Base-by-base conservation (phyloP, 148 eudicot species). In the Rhododendron kiyosumense region DNA sequence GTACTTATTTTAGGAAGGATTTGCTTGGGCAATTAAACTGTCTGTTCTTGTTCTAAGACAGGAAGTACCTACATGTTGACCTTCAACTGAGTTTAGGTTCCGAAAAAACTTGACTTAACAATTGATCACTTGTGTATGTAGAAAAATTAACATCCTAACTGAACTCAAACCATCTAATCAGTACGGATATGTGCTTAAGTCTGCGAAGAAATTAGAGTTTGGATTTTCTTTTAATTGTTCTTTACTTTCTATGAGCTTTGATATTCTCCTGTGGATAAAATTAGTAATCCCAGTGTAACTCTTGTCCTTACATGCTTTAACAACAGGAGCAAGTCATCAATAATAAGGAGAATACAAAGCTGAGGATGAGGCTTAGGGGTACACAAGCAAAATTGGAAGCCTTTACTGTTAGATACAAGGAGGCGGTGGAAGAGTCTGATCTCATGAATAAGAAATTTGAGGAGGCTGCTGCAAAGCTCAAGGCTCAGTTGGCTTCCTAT, bases 331-430 rank as follows among this genome's bases (percentile, higher is more conserved):
- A 71, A 83, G 88, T 89, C 18, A 81, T 51, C 83, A 74, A 85
- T 34, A 84, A 59, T 86, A 92, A 88, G 86, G 95, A 92, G 73
- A 93, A 67, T 85, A 90, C 94, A 49, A 95, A 93, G 89, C 90
- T 94, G 7, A 91, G 92, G 83, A 97, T 93, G 98, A 92, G 93
- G 90, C 94, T 97, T n/a, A 85, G 87, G 78, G 92, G 92, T 17
- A 87, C 94, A 61, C 95, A 97, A 63, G 85, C 89, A 18, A 93
- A 91, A 87, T 83, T 92, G 81, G 96, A 94, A 41, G 90, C 93
- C 15, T 90, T 88, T 54, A 90, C 92, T 1, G 84, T 87, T 28
- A 93, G 96, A 86, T 94, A 91, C 89, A 82, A 73, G 45, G 94
- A 93, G 78, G 89, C 90, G 4, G 85, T 89, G 69, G 92, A 92